These are phyloP conservation scores for Blepharisma undulans DNA, from an alignment of 169 alveolate genomes.

Conservation along the genomic window DNA sequence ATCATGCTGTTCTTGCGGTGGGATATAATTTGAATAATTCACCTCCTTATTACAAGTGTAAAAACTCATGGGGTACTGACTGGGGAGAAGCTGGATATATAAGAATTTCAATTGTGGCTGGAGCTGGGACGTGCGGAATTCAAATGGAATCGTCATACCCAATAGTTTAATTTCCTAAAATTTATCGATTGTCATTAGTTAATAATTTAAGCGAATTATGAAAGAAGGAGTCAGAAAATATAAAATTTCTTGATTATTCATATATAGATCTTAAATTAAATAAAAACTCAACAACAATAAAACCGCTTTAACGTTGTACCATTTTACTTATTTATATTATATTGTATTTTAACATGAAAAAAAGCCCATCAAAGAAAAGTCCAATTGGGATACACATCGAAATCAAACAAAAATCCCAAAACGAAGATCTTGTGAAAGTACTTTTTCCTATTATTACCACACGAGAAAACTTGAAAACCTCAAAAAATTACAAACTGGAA, in stretches of 20 bases:
- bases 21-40: slow-evolving; percentile 34
- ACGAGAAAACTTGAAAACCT: background rate
- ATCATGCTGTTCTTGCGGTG: slow-evolving; percentile 87
- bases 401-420: background rate
- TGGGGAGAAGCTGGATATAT: slow-evolving; percentile 79
- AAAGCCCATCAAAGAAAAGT: background rate
- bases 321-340: no score
- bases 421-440: background rate
- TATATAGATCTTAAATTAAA: no score
- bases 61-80: slow-evolving; percentile 77
- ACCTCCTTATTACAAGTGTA: slow-evolving; percentile 44
- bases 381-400: background rate
- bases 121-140: slow-evolving; percentile 41
- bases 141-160: background rate
- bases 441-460: background rate
- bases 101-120: slow-evolving; percentile 49
- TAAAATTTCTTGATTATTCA: no score
- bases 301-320: background rate
- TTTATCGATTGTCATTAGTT: no score
- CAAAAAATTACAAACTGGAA: background rate
- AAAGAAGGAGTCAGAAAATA: no score
- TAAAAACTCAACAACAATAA: no score
- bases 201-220: no score
- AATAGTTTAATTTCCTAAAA: background rate
- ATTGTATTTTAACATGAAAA: background rate